Evolutionary conservation across 2,329 filamentous ascomycete genomes (phyloP), one percentile per base, ranked within the genome.

Genomic region (Exophiala alcalophila): DNA sequence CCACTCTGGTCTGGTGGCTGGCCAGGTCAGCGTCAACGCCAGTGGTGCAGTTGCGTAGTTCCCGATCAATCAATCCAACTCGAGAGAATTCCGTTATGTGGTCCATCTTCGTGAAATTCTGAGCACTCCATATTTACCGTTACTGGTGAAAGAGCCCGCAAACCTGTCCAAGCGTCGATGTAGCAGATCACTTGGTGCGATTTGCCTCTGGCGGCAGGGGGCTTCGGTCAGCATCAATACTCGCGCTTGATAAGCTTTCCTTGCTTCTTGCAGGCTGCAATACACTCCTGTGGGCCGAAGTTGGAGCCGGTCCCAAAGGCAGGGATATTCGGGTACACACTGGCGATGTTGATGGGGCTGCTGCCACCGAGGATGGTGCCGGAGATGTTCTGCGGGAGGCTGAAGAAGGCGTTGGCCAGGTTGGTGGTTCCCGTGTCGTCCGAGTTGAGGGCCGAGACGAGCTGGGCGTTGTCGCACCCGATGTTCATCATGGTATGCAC

Each of bases 391-490:
- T 50, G 44, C 0, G 67, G 69, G 28, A 70, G 56, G 8, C 58
- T 59, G 57, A 67, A 70, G 18, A 75, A 57, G 2, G 59, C 59
- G 34, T 73, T 70, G 6, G 68, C 61, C 30, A 72, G 58, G 44
- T 76, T 76, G 10, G 64, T 54, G 1, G 72, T 76, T n/a, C 72
- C 73, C 2, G 67, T 60, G 43, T 77, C 73, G 24, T 73, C 68
- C 19, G 61, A 65, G 52, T 67, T 70, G 29, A 76, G 65, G 1
- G 72, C 69, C 10, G 69, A 72, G 42, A 76, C 58, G 28, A 77
- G 64, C 25, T 70, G 69, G 1, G 71, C 67, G 26, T 73, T 68
- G 14, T 66, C 64, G 55, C 72, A 77, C 67, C 48, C 48, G 7
- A 44, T 34, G 35, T 54, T 52, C 38, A 50, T 65, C 72, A 76